Evolutionary conservation across 176 grass and related monocot genomes (phyloP).

Genomic region (Bolboschoenus planiculmis): DNA sequence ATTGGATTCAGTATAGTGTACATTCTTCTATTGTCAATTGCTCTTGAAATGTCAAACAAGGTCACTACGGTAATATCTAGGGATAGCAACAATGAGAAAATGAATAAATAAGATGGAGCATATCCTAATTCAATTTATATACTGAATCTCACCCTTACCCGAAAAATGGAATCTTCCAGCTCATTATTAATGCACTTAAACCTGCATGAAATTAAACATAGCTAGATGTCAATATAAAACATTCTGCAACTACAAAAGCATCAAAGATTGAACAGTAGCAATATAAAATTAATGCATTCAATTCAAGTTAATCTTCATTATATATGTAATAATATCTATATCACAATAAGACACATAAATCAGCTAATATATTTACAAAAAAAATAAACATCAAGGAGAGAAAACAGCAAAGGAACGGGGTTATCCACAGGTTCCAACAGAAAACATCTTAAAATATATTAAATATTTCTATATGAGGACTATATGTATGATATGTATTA

Average conservation of each 20-base stretch:
- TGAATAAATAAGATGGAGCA: neutral
- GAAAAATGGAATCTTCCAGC: constrained; percentile 76
- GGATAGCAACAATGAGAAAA: neutral
- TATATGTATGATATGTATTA: too few species aligned
- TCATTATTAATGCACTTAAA: constrained; percentile 34
- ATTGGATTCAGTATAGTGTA: neutral
- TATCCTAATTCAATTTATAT: neutral
- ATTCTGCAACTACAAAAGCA: neutral
- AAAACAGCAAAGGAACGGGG: neutral
- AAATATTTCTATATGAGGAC: too few species aligned
- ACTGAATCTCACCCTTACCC: constrained; percentile 34
- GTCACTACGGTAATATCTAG: neutral
- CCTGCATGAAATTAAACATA: neutral
- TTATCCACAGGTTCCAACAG: neutral
- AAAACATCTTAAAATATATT: neutral
- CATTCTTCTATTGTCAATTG: neutral
- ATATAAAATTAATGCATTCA: too few species aligned
- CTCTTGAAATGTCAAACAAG: neutral
- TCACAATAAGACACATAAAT: neutral
- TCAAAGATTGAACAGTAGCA: neutral
- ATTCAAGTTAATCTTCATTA: neutral
- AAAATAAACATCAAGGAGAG: neutral
- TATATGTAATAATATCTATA: neutral
- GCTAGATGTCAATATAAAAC: neutral
- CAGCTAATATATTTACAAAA: neutral